A percentile compares a stretch with the other conserved stretches of the same genome.
These are phyloP conservation scores for Edaphochlamys debaryana DNA, from an alignment of 139 green algal genomes.

Conservation along the genomic window DNA sequence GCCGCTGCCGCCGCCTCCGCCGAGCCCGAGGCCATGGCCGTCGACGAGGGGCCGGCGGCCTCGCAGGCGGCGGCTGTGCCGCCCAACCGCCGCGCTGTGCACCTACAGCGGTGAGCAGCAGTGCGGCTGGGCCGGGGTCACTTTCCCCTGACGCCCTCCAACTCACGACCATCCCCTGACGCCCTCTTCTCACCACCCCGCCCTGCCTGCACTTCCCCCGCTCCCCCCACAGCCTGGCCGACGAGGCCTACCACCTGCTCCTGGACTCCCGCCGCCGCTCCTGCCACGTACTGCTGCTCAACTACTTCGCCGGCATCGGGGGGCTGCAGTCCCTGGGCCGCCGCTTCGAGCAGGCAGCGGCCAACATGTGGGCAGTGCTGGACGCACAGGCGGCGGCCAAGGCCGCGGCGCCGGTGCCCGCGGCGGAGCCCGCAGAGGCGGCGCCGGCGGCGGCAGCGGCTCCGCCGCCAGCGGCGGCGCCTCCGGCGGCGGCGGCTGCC, in stretches of 20 bases:
- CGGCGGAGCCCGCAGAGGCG: neutral
- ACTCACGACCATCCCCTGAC: neutral
- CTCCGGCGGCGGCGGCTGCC: neutral
- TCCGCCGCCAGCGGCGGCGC: neutral
- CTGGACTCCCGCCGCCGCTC: constrained; percentile 82
- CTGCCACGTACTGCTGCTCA: constrained; percentile 86
- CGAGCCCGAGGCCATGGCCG: constrained; percentile 10
- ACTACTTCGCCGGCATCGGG: constrained; percentile 73
- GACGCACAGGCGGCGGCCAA: constrained; percentile 14
- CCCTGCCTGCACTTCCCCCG: neutral
- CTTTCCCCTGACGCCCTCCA: no score
- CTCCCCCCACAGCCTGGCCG: constrained; percentile 64
- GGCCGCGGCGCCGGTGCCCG: neutral
- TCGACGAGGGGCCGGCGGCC: constrained; percentile 6
- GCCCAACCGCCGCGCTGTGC: constrained; percentile 30
- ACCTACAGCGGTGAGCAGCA: constrained; percentile 22
- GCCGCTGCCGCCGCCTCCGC: neutral
- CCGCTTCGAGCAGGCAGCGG: constrained; percentile 38
- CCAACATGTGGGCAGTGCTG: constrained; percentile 40
- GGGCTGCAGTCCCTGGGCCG: constrained; percentile 33
- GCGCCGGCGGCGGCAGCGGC: neutral
- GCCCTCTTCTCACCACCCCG: neutral
- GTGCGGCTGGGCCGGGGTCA: no score
- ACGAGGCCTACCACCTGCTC: constrained; percentile 76
- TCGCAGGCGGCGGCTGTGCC: neutral